These are phyloP conservation scores for Mortierella sp. DNA, from an alignment of 371 early-diverging fungal genomes.

Conservation along the genomic window DNA sequence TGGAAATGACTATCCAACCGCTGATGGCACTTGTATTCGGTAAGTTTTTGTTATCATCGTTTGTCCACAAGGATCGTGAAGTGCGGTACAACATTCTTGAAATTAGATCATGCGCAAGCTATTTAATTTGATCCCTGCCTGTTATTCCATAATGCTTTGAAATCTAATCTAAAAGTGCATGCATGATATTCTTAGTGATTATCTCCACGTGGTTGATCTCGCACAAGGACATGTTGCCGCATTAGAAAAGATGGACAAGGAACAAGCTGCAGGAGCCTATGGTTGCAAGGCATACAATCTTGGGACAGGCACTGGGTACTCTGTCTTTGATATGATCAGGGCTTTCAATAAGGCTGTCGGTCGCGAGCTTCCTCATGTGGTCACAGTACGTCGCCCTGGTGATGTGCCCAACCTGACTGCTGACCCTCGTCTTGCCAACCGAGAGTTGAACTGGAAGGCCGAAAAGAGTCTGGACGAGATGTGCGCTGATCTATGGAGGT, in stretches of 20 bases:
- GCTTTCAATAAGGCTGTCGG: constrained; percentile 81
- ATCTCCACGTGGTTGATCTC: constrained; percentile 90
- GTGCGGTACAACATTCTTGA: neutral
- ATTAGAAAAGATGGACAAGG: constrained; percentile 70
- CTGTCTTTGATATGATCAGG: constrained; percentile 88
- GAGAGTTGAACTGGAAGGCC: constrained; percentile 83
- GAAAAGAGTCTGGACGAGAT: constrained; percentile 75
- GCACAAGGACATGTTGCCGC: constrained; percentile 90
- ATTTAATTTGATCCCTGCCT: no score
- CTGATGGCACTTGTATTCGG: constrained; percentile 90
- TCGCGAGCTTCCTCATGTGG: constrained; percentile 71
- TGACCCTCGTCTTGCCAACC: constrained; percentile 77
- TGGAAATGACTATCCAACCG: constrained; percentile 89
- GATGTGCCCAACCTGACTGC: constrained; percentile 89
- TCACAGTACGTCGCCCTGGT: constrained; percentile 82
- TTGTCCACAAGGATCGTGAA: neutral
- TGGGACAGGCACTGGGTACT: constrained; percentile 88
- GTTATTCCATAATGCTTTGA: no score
- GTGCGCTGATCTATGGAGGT: constrained; percentile 88
- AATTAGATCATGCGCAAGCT: neutral
- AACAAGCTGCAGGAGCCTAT: constrained; percentile 54
- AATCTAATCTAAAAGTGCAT: neutral
- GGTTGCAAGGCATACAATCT: constrained; percentile 85
- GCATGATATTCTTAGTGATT: constrained; percentile 69
- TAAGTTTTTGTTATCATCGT: constrained; percentile 51